Evolutionary conservation across 2,329 filamentous ascomycete genomes (phyloP).

Genomic region (Thermothelomyces thermophilus): DNA sequence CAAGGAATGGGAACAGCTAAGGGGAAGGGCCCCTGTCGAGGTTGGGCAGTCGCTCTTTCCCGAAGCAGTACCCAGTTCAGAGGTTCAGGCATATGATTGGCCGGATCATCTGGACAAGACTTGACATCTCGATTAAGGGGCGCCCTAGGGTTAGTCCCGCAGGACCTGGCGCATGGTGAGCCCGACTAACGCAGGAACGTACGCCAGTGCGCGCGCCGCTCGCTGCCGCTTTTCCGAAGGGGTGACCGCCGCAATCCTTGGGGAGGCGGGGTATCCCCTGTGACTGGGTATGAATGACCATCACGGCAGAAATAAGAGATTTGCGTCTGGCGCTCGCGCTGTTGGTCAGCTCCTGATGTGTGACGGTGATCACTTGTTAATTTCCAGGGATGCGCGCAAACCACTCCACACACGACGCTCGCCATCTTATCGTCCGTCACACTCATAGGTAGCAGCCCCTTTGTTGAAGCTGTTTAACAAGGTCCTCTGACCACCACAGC

Average conservation of each 20-base stretch:
- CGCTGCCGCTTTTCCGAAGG: conserved; percentile 10
- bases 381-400: background rate
- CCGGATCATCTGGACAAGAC: conserved; percentile 2
- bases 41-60: conserved; percentile 15
- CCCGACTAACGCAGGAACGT: conserved; percentile 13
- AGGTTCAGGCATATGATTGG: conserved; percentile 13
- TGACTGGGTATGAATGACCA: background rate
- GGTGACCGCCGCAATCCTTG: background rate
- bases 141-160: conserved; percentile 5
- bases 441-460: conserved; percentile 3
- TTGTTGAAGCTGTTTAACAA: conserved; percentile 13
- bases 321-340: background rate
- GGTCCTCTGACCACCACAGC: conserved; percentile 8
- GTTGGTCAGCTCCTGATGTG: background rate
- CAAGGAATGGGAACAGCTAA: conserved; percentile 7
- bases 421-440: background rate
- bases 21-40: conserved; percentile 7
- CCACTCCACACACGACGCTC: background rate
- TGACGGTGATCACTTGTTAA: conserved; percentile 3
- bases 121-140: conserved; percentile 18
- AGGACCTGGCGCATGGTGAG: conserved; percentile 5
- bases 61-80: conserved; percentile 15
- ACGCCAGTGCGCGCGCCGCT: background rate
- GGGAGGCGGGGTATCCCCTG: conserved; percentile 5
- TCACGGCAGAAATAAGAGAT: background rate